phyloP scores from a whole-genome alignment of 2,329 filamentous ascomycete genomes.

The Trichophyton mentagrophytes region DNA sequence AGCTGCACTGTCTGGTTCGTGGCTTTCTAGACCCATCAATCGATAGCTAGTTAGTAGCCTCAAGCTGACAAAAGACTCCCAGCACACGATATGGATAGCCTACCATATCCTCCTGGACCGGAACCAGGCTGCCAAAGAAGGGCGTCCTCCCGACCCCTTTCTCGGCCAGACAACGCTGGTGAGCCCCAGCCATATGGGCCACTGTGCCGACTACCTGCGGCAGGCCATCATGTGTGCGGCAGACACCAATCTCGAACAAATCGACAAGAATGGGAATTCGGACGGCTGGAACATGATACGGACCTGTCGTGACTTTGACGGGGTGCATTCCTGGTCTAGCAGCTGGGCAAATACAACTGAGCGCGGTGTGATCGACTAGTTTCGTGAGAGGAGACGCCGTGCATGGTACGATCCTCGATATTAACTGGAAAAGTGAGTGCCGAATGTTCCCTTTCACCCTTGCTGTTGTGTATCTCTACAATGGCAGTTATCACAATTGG shows the following conservation, averaged over 20 bases:
- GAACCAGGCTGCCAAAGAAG: neutral
- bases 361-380: neutral
- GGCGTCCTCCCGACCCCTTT: neutral
- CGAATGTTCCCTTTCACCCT: too few species aligned
- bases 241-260: slow-evolving; percentile 12
- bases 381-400: too few species aligned
- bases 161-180: neutral
- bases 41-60: too few species aligned
- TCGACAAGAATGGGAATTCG: neutral
- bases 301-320: neutral
- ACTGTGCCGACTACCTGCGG: slow-evolving; percentile 9
- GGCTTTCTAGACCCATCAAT: too few species aligned
- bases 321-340: neutral
- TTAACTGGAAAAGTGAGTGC: too few species aligned
- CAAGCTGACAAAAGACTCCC: too few species aligned
- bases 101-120: too few species aligned
- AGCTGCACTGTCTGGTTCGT: too few species aligned
- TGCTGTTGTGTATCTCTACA: too few species aligned
- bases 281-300: neutral
- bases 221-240: slow-evolving; percentile 12
- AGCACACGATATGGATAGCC: too few species aligned
- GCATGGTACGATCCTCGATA: too few species aligned
- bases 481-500: too few species aligned
- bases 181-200: neutral
- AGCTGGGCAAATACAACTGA: neutral